Evolutionary conservation across 495 filamentous ascomycete genomes (phyloP).

Genomic region (Penicillium psychrofluorescens): DNA sequence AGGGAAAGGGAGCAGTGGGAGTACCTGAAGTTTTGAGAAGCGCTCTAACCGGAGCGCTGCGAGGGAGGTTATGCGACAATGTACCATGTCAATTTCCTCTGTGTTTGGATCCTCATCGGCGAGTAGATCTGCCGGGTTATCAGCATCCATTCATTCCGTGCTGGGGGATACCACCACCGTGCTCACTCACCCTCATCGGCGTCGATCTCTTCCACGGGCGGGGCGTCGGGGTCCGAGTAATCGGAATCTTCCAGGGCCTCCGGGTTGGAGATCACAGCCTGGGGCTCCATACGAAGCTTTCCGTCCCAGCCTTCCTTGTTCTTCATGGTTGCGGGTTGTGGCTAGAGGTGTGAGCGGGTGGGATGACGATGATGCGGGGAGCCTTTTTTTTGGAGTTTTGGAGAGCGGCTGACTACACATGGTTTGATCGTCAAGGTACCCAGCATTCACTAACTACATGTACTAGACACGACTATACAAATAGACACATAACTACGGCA

Average conservation of each 20-base stretch:
- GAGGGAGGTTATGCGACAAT: constrained; percentile 76
- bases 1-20: too few relatives aligned
- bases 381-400: constrained; percentile 8
- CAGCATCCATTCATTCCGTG: too few relatives aligned
- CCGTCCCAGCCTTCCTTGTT: constrained; percentile 89
- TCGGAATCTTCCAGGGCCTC: constrained; percentile 76
- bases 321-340: constrained; percentile 24
- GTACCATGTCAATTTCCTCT: constrained; percentile 82
- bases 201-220: constrained; percentile 65
- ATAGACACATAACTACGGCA: constrained; percentile 27
- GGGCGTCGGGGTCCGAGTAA: constrained; percentile 76
- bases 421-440: too few relatives aligned
- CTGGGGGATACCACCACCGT: too few relatives aligned
- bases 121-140: constrained; percentile 46
- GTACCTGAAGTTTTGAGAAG: constrained; percentile 66
- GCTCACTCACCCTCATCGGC: constrained; percentile 66
- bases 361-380: constrained; percentile 16
- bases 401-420: constrained; percentile 2
- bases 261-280: constrained; percentile 59
- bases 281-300: constrained; percentile 68
- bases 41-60: constrained; percentile 70
- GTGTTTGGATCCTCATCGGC: constrained; percentile 54
- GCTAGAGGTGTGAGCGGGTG: constrained; percentile 1
- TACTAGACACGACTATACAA: constrained; percentile 8
- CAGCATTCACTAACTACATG: too few relatives aligned